Base-by-base conservation (phyloP, 176 grass and related monocot species). In the maize (Zea mays) region DNA sequence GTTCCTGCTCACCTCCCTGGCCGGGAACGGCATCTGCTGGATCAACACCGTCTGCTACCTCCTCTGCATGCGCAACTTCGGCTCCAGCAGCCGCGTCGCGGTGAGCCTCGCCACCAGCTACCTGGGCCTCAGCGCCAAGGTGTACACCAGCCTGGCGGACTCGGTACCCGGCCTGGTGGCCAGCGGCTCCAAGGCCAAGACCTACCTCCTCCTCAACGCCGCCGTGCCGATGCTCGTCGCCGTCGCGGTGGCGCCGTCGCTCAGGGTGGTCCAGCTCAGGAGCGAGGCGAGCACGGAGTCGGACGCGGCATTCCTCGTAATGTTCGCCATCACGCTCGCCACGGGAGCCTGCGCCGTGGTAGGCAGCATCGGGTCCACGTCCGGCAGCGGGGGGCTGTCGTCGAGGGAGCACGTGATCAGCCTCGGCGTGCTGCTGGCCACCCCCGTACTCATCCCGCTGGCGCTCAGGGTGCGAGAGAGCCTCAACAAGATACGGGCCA, bases 21-120 rank as follows among this genome's bases (percentile, higher is more conserved):
- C 92, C 20, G 96, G 96, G 6, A 96, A 96, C 33, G 96, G 96
- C 73, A 95, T 99, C 74, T 99, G 96, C 83, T 99, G 96, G 96
- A 99, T 99, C 83, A 96, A 93, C 86, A 99, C 96, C 19, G 96
- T 90, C 20, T 99, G 92, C 82, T 89, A 99, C 82, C 89, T 95
- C 74, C 88, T 96, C 82, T 99, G 96, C 83, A 96, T 99, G 78
- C 76, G 66, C 13, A 99, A 99, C 86, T 99, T 99, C 88, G 51
- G 72, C 50, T 69, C 78, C 21, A 71, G 89, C 77, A 90, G 90
- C 88, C 84, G 96, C 40, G 81, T 93, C 54, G 96, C 92, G 0
- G 90, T 95, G 3, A 78, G 96, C 73, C 51, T 99, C 66, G 93
- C 90, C 41, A 90, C 96, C 35, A 92, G 96, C 86, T 99, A 99